Base-by-base conservation (phyloP, 371 early-diverging fungal genomes). In the Batrachochytrium dendrobatidis region DNA sequence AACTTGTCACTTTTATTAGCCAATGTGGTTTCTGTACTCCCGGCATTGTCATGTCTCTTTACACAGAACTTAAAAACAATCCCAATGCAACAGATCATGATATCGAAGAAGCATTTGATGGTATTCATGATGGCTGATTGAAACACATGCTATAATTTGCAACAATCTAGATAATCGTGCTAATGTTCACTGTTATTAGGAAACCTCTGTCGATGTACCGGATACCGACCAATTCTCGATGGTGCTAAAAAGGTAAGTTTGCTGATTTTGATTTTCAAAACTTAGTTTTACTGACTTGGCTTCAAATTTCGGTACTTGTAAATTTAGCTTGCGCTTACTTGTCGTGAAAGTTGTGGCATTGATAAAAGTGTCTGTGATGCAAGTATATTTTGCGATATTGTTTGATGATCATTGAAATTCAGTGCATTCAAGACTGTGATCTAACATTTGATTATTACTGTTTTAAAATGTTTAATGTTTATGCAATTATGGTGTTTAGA, bases 1-100 rank as follows among this genome's bases (percentile, higher is more conserved):
- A 20, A 32, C n/a, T 15, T 45, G n/a, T 53, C 24, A 34, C 8
- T 20, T 31, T 12, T 30, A n/a, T 34, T 58, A 79, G 82, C 32
- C 90, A 90, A 69, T 90, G 90, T 64, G 90, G 90, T 29, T 88
- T 88, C 76, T 89, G 88, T 56, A 88, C 88, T 4, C 87, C 88
- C 1, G 89, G 89, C 25, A 86, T 90, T 44, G 89, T 84, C 61
- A 88, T 88, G 89, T 85, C 86, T 26, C 75, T 88, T 55, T 90
- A 87, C 65, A 77, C 84, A 8, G 51, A 67, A 26, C 68, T 87
- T 54, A 72, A 80, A 54, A 86, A 83, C 64, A 85, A 86, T 60
- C 67, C 77, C 5, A 65, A 63, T 6, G 83, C 86, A 30, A 73
- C 75, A 0, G 81, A 82, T 55, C 72, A 74, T 46, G 88, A 87